phyloP scores from a whole-genome alignment of 2,329 filamentous ascomycete genomes.

The Fusarium siculi region DNA sequence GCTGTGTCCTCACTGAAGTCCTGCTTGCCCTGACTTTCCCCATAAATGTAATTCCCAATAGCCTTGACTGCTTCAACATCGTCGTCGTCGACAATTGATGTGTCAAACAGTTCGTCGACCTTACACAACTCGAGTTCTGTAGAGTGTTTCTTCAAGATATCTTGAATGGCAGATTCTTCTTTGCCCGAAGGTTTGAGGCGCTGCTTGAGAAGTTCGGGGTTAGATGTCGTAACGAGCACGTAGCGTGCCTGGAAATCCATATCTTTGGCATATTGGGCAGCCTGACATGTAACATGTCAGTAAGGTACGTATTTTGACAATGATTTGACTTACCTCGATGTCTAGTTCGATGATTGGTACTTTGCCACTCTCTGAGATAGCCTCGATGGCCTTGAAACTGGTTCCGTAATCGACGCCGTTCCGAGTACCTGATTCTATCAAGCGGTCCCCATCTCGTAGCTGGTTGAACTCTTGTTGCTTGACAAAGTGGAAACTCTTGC shows the following conservation, averaged over 20 bases:
- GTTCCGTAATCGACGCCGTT: conserved; percentile 66
- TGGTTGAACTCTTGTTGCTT: conserved; percentile 64
- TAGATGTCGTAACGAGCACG: conserved; percentile 61
- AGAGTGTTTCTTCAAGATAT: conserved; percentile 35
- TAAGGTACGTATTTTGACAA: background rate
- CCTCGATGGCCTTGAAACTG: conserved; percentile 62
- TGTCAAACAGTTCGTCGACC: conserved; percentile 44
- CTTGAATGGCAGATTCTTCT: conserved; percentile 38
- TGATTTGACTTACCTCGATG: conserved; percentile 56
- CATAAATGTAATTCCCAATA: conserved; percentile 46
- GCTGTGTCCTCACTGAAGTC: conserved; percentile 28
- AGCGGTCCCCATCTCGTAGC: conserved; percentile 68
- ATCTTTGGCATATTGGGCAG: conserved; percentile 66
- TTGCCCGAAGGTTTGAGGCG: conserved; percentile 46
- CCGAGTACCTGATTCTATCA: conserved; percentile 65
- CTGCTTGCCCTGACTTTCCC: conserved; percentile 16
- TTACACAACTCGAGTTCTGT: conserved; percentile 43
- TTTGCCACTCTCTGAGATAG: conserved; percentile 64
- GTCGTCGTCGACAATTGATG: conserved; percentile 43
- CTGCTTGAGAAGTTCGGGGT: conserved; percentile 39
- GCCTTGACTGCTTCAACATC: conserved; percentile 35
- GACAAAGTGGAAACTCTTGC: conserved; percentile 67
- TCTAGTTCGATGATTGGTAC: conserved; percentile 68
- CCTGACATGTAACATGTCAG: conserved; percentile 50
- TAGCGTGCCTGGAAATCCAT: conserved; percentile 66